These are phyloP conservation scores for Jimgerdemannia lactiflua DNA, from an alignment of 192 early-diverging fungal species.

Conservation along the genomic window DNA sequence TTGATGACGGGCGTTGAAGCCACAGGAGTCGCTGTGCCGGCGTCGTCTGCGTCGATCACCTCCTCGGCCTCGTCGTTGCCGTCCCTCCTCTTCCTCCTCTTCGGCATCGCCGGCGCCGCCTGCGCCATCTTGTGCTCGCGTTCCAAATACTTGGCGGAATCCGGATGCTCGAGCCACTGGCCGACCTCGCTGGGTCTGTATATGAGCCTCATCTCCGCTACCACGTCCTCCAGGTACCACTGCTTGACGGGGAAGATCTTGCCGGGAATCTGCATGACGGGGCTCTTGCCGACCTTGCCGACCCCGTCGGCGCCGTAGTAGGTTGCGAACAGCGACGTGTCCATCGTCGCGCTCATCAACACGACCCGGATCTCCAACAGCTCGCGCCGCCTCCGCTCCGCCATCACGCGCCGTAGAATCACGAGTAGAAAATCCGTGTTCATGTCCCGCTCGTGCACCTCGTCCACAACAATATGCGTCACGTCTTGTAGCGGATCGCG, in stretches of 20 bases:
- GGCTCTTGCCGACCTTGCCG: too few relatives aligned
- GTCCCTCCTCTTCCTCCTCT: too few relatives aligned
- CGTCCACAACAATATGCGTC: constrained; percentile 73
- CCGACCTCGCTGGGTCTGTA: constrained; percentile 17
- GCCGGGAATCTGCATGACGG: constrained; percentile 56
- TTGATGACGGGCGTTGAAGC: constrained; percentile 38
- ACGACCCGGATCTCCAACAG: constrained; percentile 31
- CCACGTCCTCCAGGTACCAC: constrained; percentile 64
- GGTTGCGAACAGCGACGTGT: constrained; percentile 53
- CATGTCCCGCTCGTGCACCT: constrained; percentile 75
- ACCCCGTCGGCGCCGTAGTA: constrained; percentile 62
- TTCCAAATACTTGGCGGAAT: constrained; percentile 38
- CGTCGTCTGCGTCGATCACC: not conserved
- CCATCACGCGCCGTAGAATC: constrained; percentile 52
- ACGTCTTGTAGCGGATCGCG: constrained; percentile 49
- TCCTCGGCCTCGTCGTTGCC: too few relatives aligned
- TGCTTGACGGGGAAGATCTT: constrained; percentile 57
- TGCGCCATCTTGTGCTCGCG: constrained; percentile 36
- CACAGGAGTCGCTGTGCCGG: constrained; percentile 9
- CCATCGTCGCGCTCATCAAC: constrained; percentile 77
- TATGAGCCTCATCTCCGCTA: constrained; percentile 47
- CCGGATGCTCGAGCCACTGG: constrained; percentile 25
- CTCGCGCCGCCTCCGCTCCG: constrained; percentile 15
- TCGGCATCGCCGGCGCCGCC: too few relatives aligned
- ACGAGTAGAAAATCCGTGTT: constrained; percentile 77